Base-by-base conservation (phyloP, 306 rosid genomes). In the Cucumis hystrix region DNA sequence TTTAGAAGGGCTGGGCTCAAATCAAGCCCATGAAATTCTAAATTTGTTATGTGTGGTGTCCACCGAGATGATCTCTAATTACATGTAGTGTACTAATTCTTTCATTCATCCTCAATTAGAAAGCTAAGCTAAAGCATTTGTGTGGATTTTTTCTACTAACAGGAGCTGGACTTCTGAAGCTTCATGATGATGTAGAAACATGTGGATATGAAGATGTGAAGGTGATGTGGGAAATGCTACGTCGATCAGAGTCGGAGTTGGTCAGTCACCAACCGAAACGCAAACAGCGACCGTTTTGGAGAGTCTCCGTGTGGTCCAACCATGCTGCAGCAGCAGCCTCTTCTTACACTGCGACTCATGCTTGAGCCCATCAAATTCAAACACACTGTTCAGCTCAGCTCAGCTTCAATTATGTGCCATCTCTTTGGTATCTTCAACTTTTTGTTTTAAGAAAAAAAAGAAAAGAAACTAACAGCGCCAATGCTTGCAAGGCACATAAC, bases 191-290 rank as follows among this genome's bases (percentile, higher is more conserved):
- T 79, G 88, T 93, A 41, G 89, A 93, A 41, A 91, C 90, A 6
- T 93, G 98, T 83, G 96, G 87, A 40, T 93, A 93, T 73, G 78
- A 91, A 77, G 98, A 91, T 66, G 91, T 93, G 35, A 95, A 91
- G 58, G 93, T 91, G 81, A 91, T 93, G 98, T 93, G 98, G 97
- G 93, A 93, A 75, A 93, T 93, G 84, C 82, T 87, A 61, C 83
- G 83, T 43, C 79, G 82, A 82, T 80, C 88, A 35, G 91, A 87
- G 62, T 72, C 86, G 0, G 84, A 85, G 74, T 56, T 55, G 45
- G 68, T 54, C 25, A 80, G 81, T 60, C 81, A 76, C 61, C 83
- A 47, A 45, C 67, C 83, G 66, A 87, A 87, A 80, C 86, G 91
- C 80, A 93, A 91, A 81, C 91, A 78, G 55, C 62, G 86, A 4